A percentile compares a stretch with the other conserved stretches of the same genome.
phyloP scores from a whole-genome alignment of 345 rosid species.

The Gossypioides kirkii region DNA sequence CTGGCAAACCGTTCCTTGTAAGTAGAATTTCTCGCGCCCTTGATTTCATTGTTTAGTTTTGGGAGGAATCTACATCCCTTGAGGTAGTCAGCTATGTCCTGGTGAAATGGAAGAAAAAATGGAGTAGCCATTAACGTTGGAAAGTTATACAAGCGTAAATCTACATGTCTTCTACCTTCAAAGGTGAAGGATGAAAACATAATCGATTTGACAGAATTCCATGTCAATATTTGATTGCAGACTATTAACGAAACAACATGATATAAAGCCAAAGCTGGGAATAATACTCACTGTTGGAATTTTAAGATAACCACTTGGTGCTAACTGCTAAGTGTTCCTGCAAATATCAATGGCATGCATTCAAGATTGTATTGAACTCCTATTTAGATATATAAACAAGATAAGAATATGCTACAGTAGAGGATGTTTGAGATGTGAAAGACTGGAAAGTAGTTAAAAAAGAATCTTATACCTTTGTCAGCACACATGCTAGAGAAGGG shows the following conservation, averaged over 20 bases:
- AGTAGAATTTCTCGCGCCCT: conserved; percentile 43
- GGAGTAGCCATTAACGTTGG: background rate
- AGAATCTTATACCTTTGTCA: conserved; percentile 25
- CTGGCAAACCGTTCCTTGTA: conserved; percentile 65
- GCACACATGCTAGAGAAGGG: background rate
- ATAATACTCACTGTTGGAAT: conserved; percentile 66
- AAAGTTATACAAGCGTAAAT: background rate
- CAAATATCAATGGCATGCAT: conserved; percentile 21
- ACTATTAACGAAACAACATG: too few species aligned
- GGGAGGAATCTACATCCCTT: conserved; percentile 70
- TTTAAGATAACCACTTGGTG: conserved; percentile 72
- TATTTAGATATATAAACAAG: too few species aligned
- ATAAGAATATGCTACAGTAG: too few species aligned
- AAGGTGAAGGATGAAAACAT: background rate
- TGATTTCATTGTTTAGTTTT: conserved; percentile 60
- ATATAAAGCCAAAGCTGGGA: background rate
- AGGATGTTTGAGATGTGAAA: background rate
- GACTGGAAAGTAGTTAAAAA: background rate
- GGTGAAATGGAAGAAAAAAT: conserved; percentile 2
- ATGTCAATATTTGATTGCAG: background rate
- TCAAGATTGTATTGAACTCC: too few species aligned
- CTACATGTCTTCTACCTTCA: background rate
- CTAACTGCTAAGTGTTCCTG: conserved; percentile 95
- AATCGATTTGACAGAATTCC: background rate
- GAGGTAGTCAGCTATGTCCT: conserved; percentile 36